Evolutionary conservation across 2,329 filamentous ascomycete genomes (phyloP).

Genomic region (Pseudopithomyces chartarum): DNA sequence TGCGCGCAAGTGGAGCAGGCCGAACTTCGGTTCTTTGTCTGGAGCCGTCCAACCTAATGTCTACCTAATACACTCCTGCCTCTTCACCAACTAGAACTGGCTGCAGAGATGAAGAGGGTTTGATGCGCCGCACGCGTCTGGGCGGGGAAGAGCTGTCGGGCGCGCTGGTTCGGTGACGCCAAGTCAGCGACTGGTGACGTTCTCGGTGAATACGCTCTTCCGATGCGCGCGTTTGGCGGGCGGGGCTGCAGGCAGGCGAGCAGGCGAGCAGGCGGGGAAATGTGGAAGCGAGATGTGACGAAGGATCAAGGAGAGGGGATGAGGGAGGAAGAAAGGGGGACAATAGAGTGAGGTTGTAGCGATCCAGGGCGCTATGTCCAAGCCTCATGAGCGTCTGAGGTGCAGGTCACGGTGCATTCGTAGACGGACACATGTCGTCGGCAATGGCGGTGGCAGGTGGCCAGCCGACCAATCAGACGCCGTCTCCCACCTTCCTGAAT

Average conservation of each 20-base stretch:
- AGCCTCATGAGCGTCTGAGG: conserved; percentile 7
- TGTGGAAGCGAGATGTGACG: too few species aligned
- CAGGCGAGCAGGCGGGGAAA: too few species aligned
- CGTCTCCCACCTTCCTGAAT: conserved; percentile 22
- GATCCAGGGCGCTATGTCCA: neutral
- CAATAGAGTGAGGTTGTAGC: neutral
- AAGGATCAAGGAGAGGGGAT: neutral
- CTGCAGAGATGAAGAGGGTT: conserved; percentile 3
- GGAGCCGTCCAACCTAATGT: conserved; percentile 5
- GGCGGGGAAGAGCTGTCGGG: conserved; percentile 17
- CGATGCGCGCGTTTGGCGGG: conserved; percentile 11
- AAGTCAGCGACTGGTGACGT: conserved; percentile 15
- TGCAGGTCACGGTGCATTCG: conserved; percentile 9
- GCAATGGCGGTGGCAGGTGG: conserved; percentile 28
- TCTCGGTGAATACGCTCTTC: conserved; percentile 1
- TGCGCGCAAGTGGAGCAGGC: conserved; percentile 35
- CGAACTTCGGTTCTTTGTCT: conserved; percentile 39
- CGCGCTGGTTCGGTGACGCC: conserved; percentile 15
- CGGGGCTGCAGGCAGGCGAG: conserved; percentile 1
- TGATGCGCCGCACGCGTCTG: conserved; percentile 13
- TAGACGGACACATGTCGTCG: conserved; percentile 29
- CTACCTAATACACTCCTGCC: neutral
- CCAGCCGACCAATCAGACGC: conserved; percentile 32
- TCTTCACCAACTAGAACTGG: neutral
- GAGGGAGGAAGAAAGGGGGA: neutral